Base-by-base conservation (phyloP, 2,329 filamentous ascomycete genomes). In the Diaporthe citri region DNA sequence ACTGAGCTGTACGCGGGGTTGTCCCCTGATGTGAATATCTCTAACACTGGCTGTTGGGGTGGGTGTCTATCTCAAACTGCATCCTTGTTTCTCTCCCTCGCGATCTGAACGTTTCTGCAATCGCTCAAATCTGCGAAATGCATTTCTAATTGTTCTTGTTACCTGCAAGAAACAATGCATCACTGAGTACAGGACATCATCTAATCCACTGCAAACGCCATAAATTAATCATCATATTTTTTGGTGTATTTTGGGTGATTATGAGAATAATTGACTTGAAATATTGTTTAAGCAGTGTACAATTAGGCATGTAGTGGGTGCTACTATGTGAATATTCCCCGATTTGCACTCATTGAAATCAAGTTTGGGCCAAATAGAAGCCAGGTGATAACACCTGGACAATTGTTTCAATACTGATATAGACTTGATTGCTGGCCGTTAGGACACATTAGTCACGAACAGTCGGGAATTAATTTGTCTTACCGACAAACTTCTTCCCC, bases 1-100 rank as follows among this genome's bases (percentile, higher is more conserved):
- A 85, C 84, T 1, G 82, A 84, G 79, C 76, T 86, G 12, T 86
- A 81, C 75, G 82, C 82, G 22, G 84, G 81, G 8, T 78, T 84
- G 59, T 83, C 83, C 4, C 81, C 82, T 3, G 81, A 85, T 1
- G 77, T 85, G 20, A 82, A 80, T 0, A 39, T 80, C 10, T 80
- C 80, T 39, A 79, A 82, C 43, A 73, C 76, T 25, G 79, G 79
- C 2, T 60, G 75, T n/a, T 81, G 78, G 77, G 69, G 77, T 78
- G 39, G 73, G 78, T 77, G 8, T 20, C n/a, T 52, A 52, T 25
- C 41, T 25, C 41, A 43, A 13, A 12, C 41, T 43, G 41, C 20
- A 71, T 55, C 25, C 12, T 22, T 25, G 3, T 55, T 55, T 17
- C 15, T 67, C 71, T 41, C 28, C 28, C 10, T 57, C 9, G 6